Percentiles rank a stretch among this genome's conserved stretches.
Conservation (phyloP, 225 moss, liverwort and hornwort genomes). For the Sphagnum contortum region DNA sequence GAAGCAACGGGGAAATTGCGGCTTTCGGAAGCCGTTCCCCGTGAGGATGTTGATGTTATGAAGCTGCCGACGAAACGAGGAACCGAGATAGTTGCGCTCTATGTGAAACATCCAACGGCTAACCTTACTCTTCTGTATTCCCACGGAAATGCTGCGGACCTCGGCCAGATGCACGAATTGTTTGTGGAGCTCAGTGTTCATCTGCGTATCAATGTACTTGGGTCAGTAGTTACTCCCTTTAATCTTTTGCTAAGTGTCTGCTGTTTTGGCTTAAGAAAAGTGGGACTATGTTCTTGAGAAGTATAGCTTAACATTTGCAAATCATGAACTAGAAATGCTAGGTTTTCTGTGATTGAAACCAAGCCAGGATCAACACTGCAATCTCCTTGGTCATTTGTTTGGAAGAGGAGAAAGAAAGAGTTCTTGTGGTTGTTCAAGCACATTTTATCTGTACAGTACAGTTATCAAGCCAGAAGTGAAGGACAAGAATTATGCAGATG, state of each 20-base stretch:
- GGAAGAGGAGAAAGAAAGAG: too few relatives aligned
- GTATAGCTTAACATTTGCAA: too few relatives aligned
- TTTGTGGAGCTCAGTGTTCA: slow-evolving; percentile 96
- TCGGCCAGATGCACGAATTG: slow-evolving; percentile 99
- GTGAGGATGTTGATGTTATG: slow-evolving; percentile 87
- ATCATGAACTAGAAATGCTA: too few relatives aligned
- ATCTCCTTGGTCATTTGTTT: neutral
- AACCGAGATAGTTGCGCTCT: slow-evolving; percentile 74
- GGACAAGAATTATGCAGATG: too few relatives aligned
- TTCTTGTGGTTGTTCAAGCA: too few relatives aligned
- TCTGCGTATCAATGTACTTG: slow-evolving; percentile 84
- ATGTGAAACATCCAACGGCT: slow-evolving; percentile 64
- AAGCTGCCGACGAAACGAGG: slow-evolving; percentile 48
- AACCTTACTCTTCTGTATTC: slow-evolving; percentile 81
- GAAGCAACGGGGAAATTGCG: slow-evolving; percentile 56
- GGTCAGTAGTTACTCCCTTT: slow-evolving; percentile 30
- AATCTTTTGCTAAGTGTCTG: too few relatives aligned
- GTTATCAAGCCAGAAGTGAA: too few relatives aligned
- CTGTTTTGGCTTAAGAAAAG: too few relatives aligned
- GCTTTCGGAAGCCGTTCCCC: slow-evolving; percentile 57
- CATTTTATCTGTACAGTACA: too few relatives aligned
- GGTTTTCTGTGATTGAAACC: too few relatives aligned
- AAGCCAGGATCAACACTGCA: neutral
- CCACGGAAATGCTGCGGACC: slow-evolving; percentile 96
- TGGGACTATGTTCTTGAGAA: too few relatives aligned